A percentile compares a stretch with the other conserved stretches of the same genome.
Conservation (phyloP, 306 rosid genomes). For the Rubus parviflorus region DNA sequence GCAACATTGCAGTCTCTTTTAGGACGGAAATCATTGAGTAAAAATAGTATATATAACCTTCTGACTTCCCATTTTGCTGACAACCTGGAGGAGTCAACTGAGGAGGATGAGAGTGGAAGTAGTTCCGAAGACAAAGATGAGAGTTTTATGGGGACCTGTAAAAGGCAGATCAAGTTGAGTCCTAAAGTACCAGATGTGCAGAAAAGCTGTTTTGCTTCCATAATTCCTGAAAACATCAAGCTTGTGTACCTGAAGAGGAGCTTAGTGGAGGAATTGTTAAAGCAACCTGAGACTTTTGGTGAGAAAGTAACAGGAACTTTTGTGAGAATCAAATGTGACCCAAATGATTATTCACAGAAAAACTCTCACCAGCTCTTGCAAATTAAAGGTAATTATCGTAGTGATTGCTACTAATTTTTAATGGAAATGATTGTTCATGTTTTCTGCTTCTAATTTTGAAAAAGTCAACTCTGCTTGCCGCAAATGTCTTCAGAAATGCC, state of each 20-base stretch:
- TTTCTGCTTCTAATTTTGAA: neutral
- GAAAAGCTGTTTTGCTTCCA: conserved; percentile 53
- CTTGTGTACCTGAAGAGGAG: conserved; percentile 72
- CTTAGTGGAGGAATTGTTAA: conserved; percentile 58
- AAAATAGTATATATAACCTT: conserved; percentile 48
- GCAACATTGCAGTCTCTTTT: conserved; percentile 44
- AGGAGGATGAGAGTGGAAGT: conserved; percentile 34
- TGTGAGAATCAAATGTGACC: conserved; percentile 64
- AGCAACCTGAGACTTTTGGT: conserved; percentile 50
- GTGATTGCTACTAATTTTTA: neutral
- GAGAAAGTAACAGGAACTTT: conserved; percentile 67
- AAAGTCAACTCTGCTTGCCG: neutral
- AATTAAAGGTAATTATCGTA: conserved; percentile 56
- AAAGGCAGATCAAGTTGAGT: conserved; percentile 33
- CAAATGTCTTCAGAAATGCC: neutral
- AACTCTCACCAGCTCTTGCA: conserved; percentile 61
- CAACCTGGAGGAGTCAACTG: conserved; percentile 48
- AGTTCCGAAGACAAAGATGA: conserved; percentile 43
- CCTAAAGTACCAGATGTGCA: conserved; percentile 28
- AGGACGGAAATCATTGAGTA: conserved; percentile 50
- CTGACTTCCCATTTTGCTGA: conserved; percentile 61
- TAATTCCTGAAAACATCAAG: conserved; percentile 54
- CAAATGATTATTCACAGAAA: conserved; percentile 62
- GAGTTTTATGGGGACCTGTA: conserved; percentile 19
- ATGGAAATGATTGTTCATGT: no score